Percentiles rank a stretch among this genome's conserved stretches.
Evolutionary conservation across 106 monocot genomes (phyloP).

Genomic region (Agapanthus africanus): DNA sequence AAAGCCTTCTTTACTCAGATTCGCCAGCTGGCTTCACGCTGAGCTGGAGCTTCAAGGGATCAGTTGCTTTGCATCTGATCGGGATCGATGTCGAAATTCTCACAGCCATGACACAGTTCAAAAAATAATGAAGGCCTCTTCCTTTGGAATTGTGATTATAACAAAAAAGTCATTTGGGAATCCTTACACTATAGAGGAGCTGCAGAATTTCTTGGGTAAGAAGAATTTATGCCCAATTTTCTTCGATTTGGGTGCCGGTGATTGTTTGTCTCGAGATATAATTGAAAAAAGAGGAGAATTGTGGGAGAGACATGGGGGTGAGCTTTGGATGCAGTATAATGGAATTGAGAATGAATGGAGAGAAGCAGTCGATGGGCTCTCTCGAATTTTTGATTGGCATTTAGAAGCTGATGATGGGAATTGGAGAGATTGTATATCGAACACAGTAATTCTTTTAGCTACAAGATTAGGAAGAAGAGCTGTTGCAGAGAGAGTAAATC

Average conservation of each 20-base stretch:
- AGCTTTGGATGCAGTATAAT: constrained; percentile 80
- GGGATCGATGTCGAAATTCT: constrained; percentile 58
- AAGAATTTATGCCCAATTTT: constrained; percentile 73
- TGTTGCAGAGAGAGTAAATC: constrained; percentile 67
- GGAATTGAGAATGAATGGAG: constrained; percentile 84
- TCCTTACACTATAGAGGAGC: constrained; percentile 77
- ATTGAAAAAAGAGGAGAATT: constrained; percentile 75
- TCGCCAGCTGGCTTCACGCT: constrained; percentile 86
- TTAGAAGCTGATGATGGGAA: constrained; percentile 82
- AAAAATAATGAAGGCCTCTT: constrained; percentile 49
- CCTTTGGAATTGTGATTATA: constrained; percentile 73
- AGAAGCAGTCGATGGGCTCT: constrained; percentile 71
- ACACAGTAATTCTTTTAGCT: constrained; percentile 56
- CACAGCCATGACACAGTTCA: constrained; percentile 47
- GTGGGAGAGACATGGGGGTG: constrained; percentile 94
- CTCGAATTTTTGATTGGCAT: constrained; percentile 49
- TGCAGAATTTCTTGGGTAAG: constrained; percentile 53
- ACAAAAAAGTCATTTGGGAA: constrained; percentile 86
- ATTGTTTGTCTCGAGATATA: constrained; percentile 86
- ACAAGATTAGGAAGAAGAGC: constrained; percentile 69
- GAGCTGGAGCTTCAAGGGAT: constrained; percentile 89
- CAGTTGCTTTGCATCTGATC: constrained; percentile 75
- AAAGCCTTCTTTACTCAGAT: constrained; percentile 67
- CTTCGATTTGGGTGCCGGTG: constrained; percentile 56
- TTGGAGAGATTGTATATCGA: constrained; percentile 79